Evolutionary conservation across 345 rosid species (phyloP), one percentile per base, ranked within the genome.

Genomic region (Clarkia xantiana): DNA sequence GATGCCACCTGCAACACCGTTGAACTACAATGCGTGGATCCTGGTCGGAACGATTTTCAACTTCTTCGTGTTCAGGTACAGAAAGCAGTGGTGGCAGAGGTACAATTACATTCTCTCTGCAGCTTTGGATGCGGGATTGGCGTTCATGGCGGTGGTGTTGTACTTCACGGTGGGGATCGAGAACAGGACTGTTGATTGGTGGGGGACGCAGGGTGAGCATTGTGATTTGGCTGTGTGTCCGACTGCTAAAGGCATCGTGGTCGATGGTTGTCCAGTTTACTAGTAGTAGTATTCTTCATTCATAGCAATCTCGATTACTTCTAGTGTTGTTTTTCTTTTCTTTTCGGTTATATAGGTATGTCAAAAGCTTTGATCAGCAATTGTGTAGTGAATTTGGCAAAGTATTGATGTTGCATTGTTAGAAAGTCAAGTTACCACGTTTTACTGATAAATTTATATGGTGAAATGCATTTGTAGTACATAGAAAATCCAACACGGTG

Each of bases 11-110:
- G 94, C 94, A 18, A 79, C 94, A 1, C 66, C 95, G 3, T 54
- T 89, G 25, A 89, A 85, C 73, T 78, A 76, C 64, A 89, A 78
- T 42, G 44, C 84, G 18, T 85, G 94, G 94, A 65, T 85, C 53
- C 14, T 76, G 52, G 85, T 82, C 0, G 95, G 95, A 62, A 85
- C 85, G 11, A 57, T 82, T 44, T 85, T 85, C 75, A 89, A 89
- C 66, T 82, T 85, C 52, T 85, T 85, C 57, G 22, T 82, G 49
- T 85, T 80, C 68, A 69, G 81, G 43, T 85, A 82, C 59, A 50
- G 70, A 19, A 85, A 82, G 76, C 61, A 56, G 49, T 80, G 95
- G 95, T 85, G 94, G 95, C 84, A 89, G 64, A 78, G 93, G 69
- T 80, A 88, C 67, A 80, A 84, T 47, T 88, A 84, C 47, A 66